Base-by-base conservation (phyloP, 2,329 filamentous ascomycete species). In the Fusarium tricinctum region DNA sequence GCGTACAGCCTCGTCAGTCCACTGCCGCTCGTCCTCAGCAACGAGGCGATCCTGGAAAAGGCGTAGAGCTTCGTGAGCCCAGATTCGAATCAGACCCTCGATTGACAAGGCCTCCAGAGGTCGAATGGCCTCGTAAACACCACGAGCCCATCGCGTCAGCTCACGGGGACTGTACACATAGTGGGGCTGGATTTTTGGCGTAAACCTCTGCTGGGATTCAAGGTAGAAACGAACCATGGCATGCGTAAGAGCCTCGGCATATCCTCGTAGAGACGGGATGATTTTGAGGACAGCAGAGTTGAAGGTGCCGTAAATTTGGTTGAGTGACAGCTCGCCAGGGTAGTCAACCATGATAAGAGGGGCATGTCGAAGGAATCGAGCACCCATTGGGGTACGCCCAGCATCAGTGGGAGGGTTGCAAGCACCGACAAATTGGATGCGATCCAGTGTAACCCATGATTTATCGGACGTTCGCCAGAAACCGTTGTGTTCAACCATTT, bases 281-380 rank as follows among this genome's bases (percentile, higher is more conserved):
- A 99, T 96, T 85, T 99, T 99, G 76, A 99, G 90, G 43, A 99
- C 89, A 12, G 97, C 96, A 56, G 88, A 92, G 78, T 97, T 99
- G 87, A 99, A 99, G 1, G 97, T 98, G 72, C 97, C 96, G 77
- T 99, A 99, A 71, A 99, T 99, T 78, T 99, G 96, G 71, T 91
- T 91, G 38, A 99, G 87, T 5, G 97, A 99, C 43, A 94, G 85
- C 81, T 99, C 94, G 74, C 97, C 96, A 63, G 96, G 96, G 76
- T 99, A 99, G 77, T 99, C 96, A 42, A 99, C 97, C 97, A 99
- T 99, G 80, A 99, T 92, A 55, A 99, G 88, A n/a, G 96, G 96
- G 17, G 96, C 94, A 79, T 99, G 97, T 61, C 97, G 90, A 70
- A 99, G 86, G 88, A 99, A 99, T 73, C 96, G 88, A 49, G 93